Evolutionary conservation across 345 rosid species (phyloP), one percentile per base, ranked within the genome.

Genomic region (Citrus cavaleriei): DNA sequence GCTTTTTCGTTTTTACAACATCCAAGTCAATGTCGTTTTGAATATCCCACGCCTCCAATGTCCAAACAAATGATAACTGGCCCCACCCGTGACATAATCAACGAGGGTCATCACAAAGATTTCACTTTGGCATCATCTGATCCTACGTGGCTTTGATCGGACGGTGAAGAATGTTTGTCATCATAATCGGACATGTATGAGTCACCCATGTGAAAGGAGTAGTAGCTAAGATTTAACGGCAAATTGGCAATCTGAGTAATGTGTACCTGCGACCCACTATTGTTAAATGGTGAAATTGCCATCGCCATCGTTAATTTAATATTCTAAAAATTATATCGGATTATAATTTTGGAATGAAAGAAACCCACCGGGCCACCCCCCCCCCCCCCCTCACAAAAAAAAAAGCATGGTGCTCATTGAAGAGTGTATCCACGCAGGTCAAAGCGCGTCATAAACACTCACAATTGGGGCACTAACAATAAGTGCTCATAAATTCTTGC

Each of bases 371-470:
- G 34, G 34, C 34, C 34, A 32, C 0, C 4, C 34, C 34, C 5
- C 34, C 32, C 32, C 32, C 4, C 32, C 4, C 34, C 4, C 4
- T 0, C 0, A 4, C 35, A 4, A 1, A 7, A 7, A 37, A 37
- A 38, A n/a, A 65, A 22, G 64, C 16, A 16, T 1, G 25, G 27
- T 21, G 25, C 21, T 21, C 22, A 19, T 35, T 27, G 2, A 0
- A 10, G 51, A n/a, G 54, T 58, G 51, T 24, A 32, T 35, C 76
- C 68, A 73, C 76, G 67, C 67, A 8, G 10, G 46, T 55, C 64
- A 72, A 34, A 55, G 75, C 75, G 75, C 75, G 75, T 72, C 46
- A 9, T 21, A 5, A 21, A 2, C 64, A 72, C 75, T 72, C 22
- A 10, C 30, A 55, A 10, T 3, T 1, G 5, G 16, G 51, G 5